Base-by-base conservation (phyloP, 768 basidiomycete genomes). In the Chalciporus chontae region DNA sequence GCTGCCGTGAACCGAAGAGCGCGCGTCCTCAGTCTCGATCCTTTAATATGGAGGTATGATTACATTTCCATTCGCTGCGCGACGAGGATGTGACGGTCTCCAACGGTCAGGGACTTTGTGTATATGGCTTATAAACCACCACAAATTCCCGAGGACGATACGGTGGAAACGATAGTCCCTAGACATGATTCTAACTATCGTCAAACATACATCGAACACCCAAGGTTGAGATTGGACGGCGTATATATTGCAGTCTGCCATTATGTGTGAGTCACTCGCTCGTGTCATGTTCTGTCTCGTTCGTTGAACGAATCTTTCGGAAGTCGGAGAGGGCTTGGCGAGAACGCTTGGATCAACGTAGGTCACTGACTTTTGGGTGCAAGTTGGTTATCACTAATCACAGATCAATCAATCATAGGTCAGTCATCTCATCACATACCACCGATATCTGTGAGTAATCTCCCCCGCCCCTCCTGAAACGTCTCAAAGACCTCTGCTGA, bases 211-310 rank as follows among this genome's bases (percentile, higher is more conserved):
- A 79, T 95, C 38, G 87, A 93, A 66, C 87, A 91, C 50, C 91
- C 92, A 13, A 79, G 94, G 41, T 66, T 95, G 42, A 82, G 94
- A 34, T 64, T 86, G 54, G 94, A 95, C 52, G 94, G 94, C 2
- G 84, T 92, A 9, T 95, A 95, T 64, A 94, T 96, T 45, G 85
- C 90, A 18, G 87, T 90, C 17, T 94, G 92, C 61, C 92, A 93
- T 66, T 95, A 90, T 57, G 73, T 85, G 88, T 89, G 65, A 53
- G 82, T 49, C 18, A 67, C 44, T 24, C n/a, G 67, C 45, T 26
- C n/a, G n/a, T 47, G 40, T 34, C 40, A 17, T 41, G 29, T 8
- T 45, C 38, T 43, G 32, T 47, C 37, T 27, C 40, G 41, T 53
- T 47, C 27, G 2, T 36, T 26, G 38, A 50, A n/a, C 21, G 37